Percentiles rank a stretch among this genome's conserved stretches.
Evolutionary conservation across 257 asterid genomes (phyloP).

Genomic region (Solanum acaule): DNA sequence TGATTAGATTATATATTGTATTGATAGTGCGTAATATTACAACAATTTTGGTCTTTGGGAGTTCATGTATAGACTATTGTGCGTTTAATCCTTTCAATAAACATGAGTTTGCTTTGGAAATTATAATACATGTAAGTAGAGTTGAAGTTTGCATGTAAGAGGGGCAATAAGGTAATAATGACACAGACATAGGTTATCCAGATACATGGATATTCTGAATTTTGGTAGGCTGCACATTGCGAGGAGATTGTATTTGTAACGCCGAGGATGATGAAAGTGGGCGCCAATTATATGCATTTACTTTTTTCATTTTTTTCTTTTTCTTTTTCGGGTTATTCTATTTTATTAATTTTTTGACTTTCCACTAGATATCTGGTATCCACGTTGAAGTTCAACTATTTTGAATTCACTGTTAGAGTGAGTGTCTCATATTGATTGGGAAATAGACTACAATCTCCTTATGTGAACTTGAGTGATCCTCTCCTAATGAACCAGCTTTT

Average conservation of each 20-base stretch:
- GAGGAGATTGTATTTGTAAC: constrained; percentile 19
- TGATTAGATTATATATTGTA: background rate
- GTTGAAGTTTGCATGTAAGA: background rate
- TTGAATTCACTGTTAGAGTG: no score
- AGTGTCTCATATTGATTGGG: no score
- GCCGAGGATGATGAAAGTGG: constrained; percentile 7
- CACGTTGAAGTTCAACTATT: background rate
- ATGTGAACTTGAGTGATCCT: no score
- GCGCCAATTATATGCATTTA: background rate
- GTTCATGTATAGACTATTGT: background rate
- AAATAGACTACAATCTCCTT: no score
- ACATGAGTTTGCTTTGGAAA: background rate
- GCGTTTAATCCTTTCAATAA: background rate
- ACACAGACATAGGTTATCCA: background rate
- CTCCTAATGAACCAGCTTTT: no score
- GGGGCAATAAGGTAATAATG: background rate
- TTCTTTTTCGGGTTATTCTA: no score
- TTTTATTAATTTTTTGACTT: no score
- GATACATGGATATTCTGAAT: background rate
- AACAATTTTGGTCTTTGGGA: background rate
- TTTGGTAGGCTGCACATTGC: constrained; percentile 22
- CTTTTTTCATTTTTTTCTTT: no score
- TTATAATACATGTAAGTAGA: background rate
- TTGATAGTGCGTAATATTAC: background rate
- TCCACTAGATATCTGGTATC: no score